Base-by-base conservation (phyloP, 2,329 filamentous ascomycete genomes). In the Beauveria brongniartii region DNA sequence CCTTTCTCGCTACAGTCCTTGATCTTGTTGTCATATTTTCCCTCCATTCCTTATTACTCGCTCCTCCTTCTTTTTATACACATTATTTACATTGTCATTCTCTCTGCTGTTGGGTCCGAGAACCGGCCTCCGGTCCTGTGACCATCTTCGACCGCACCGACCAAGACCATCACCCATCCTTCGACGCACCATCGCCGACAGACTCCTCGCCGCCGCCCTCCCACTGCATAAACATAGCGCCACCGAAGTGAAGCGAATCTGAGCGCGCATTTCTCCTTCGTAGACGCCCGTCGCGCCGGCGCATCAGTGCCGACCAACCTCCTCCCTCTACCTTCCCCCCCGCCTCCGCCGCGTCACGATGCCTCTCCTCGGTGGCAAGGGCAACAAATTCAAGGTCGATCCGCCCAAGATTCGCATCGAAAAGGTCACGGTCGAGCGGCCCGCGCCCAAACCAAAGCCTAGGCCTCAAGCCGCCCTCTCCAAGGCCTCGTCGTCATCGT, bases 391-490 rank as follows among this genome's bases (percentile, higher is more conserved):
- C 72, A 82, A 82, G 71, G 72, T 77, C 65, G 77, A 80, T 63
- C 74, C 77, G 58, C 77, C 78, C 61, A 77, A 75, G 63, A 77
- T 82, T 66, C 78, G 80, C 63, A 78, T 81, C 67, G 80, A 83
- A 69, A 80, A 78, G 65, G 79, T 82, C 61, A 72, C 76, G 58
- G 74, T 82, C 67, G 75, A 75, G 63, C 67, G 68, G 52, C 67
- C 72, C 53, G 64, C 69, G 4, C 69, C 72, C 18, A 72, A 74
- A 51, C 74, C 73, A 9, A 74, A 72, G 52, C 71, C 73, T 8
- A 76, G 73, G 65, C 67, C 70, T 2, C 37, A 73, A 71, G 61
- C 64, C 53, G 40, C 51, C 41, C 66, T 69, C 55, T 67, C 72
- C 57, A 65, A 66, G 58, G 64, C 68, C 58, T 67, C 69, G 52